Conservation (phyloP, 768 basidiomycete genomes). For the Hericium erinaceus region DNA sequence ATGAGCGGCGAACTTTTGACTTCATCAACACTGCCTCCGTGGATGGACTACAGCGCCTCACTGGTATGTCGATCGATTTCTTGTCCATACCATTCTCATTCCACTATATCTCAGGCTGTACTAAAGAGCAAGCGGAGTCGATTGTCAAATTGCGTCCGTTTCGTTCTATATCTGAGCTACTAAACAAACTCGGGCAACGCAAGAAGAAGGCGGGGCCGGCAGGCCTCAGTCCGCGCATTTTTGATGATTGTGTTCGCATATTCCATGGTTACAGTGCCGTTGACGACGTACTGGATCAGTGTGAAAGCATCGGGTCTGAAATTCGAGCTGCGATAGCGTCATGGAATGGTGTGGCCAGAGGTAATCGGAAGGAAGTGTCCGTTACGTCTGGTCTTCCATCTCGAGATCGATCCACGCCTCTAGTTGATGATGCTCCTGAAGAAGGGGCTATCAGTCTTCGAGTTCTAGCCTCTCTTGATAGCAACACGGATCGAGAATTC, state of each 20-base stretch:
- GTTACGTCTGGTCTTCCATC: conserved; percentile 17
- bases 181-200: conserved; percentile 68
- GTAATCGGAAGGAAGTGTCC: conserved; percentile 31
- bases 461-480: conserved; percentile 33
- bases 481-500: conserved; percentile 48
- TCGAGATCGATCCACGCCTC: conserved; percentile 11
- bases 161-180: conserved; percentile 63
- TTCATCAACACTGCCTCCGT: conserved; percentile 58
- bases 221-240: conserved; percentile 82
- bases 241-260: conserved; percentile 83
- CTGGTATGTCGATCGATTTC: conserved; percentile 37
- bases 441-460: conserved; percentile 58
- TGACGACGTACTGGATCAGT: conserved; percentile 80
- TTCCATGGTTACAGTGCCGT: conserved; percentile 82
- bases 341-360: conserved; percentile 41
- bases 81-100: neutral
- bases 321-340: conserved; percentile 67
- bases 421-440: conserved; percentile 29
- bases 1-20: conserved; percentile 46
- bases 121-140: conserved; percentile 65
- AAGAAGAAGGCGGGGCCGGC: conserved; percentile 76
- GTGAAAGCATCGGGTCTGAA: conserved; percentile 75
- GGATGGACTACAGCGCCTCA: conserved; percentile 65
- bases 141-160: conserved; percentile 81
- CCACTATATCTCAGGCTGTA: conserved; percentile 49